Conservation (phyloP, 1,139 yeast species). For the Yamadazyma membranifaciens region DNA sequence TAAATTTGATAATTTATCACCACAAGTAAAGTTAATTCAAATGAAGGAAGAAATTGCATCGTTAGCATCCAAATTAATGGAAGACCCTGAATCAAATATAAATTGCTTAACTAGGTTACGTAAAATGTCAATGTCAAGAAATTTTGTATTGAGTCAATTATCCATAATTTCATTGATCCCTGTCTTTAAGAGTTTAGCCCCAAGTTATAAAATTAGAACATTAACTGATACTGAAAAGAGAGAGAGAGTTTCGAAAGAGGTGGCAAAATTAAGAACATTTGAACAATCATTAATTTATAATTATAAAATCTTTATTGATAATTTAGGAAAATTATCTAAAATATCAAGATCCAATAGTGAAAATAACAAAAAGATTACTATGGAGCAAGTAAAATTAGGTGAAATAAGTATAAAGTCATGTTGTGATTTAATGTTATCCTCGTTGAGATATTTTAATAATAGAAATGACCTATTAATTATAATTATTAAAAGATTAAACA, state of each 20-base stretch:
- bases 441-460: slow-evolving; percentile 78
- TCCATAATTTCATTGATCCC: slow-evolving; percentile 79
- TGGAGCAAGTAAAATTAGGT: slow-evolving; percentile 48
- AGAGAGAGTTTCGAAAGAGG: slow-evolving; percentile 81
- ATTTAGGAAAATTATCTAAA: slow-evolving; percentile 44
- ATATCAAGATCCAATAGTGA: slow-evolving; percentile 40
- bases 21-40: slow-evolving; percentile 54
- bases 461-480: slow-evolving; percentile 69
- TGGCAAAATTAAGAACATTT: slow-evolving; percentile 69
- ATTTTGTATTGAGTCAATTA: slow-evolving; percentile 68
- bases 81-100: slow-evolving; percentile 88
- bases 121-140: slow-evolving; percentile 67
- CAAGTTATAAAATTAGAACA: slow-evolving; percentile 84
- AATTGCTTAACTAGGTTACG: slow-evolving; percentile 65
- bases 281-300: slow-evolving; percentile 75
- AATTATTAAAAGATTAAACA: slow-evolving; percentile 63
- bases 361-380: slow-evolving; percentile 36
- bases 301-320: slow-evolving; percentile 67
- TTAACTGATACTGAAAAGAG: slow-evolving; percentile 76
- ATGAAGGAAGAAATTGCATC: slow-evolving; percentile 85
- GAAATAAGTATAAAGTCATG: slow-evolving; percentile 69
- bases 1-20: slow-evolving; percentile 47
- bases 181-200: slow-evolving; percentile 81
- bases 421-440: slow-evolving; percentile 63
- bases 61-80: slow-evolving; percentile 72